Conservation (phyloP, 192 early-diverging fungal species). For the Backusella australiensis region DNA sequence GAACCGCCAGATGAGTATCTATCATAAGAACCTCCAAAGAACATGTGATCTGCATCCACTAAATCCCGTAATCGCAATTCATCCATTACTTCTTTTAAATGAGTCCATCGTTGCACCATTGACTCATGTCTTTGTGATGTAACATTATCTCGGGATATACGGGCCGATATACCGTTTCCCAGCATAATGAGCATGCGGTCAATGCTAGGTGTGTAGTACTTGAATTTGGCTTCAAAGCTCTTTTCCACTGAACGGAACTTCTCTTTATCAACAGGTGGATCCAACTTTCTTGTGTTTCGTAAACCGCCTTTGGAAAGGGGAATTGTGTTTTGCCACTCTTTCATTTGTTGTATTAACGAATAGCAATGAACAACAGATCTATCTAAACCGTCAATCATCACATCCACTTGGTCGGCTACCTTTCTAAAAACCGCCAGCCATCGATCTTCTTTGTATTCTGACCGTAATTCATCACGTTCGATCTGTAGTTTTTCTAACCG, state of each 20-base stretch:
- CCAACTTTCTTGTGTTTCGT: not conserved
- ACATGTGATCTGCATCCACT: constrained; percentile 21
- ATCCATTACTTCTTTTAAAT: constrained; percentile 39
- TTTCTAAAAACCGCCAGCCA: constrained; percentile 59
- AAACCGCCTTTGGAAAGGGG: constrained; percentile 1
- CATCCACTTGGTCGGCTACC: constrained; percentile 50
- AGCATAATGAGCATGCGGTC: constrained; percentile 57
- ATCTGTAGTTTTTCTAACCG: constrained; percentile 41
- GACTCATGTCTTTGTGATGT: constrained; percentile 43
- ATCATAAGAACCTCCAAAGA: not conserved
- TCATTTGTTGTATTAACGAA: constrained; percentile 16
- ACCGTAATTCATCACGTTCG: constrained; percentile 50
- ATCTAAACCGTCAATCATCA: constrained; percentile 59
- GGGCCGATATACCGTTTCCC: constrained; percentile 50
- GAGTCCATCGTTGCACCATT: constrained; percentile 51
- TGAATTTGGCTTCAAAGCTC: constrained; percentile 55
- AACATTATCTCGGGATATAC: constrained; percentile 38
- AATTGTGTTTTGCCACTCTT: constrained; percentile 25
- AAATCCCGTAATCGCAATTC: constrained; percentile 28
- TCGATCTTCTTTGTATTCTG: constrained; percentile 56
- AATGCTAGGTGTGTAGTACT: constrained; percentile 55
- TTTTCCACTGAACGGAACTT: constrained; percentile 47
- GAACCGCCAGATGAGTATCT: constrained; percentile 2
- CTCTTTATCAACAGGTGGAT: constrained; percentile 38
- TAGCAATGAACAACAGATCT: constrained; percentile 49